Conservation (phyloP, 2,329 filamentous ascomycete genomes). For the Aspergillus vadensis region DNA sequence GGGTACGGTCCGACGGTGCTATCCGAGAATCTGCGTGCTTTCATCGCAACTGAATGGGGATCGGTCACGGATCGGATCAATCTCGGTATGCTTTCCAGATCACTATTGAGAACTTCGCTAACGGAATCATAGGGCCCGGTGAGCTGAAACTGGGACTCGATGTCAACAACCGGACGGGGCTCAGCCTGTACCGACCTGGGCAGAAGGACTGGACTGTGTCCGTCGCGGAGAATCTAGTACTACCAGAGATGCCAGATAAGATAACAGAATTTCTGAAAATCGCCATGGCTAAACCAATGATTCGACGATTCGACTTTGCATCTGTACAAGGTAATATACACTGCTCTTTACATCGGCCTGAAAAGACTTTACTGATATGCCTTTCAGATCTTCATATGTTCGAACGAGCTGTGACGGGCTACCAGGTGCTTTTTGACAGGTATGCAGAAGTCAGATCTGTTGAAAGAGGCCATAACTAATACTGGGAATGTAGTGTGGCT, state of each 20-base stretch:
- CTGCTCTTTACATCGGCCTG: neutral
- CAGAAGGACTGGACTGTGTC: constrained; percentile 78
- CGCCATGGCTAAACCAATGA: constrained; percentile 61
- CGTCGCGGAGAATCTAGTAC: constrained; percentile 67
- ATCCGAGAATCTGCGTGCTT: constrained; percentile 73
- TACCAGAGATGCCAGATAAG: constrained; percentile 63
- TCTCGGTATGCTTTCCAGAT: constrained; percentile 51
- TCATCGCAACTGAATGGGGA: constrained; percentile 74
- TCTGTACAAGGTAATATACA: constrained; percentile 47
- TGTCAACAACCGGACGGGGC: constrained; percentile 60
- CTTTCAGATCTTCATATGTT: constrained; percentile 71
- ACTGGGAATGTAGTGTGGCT: constrained; percentile 54
- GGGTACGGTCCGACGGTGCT: constrained; percentile 69
- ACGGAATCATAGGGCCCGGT: constrained; percentile 57
- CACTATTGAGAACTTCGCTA: constrained; percentile 12
- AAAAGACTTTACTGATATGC: constrained; percentile 16
- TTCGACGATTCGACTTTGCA: constrained; percentile 72
- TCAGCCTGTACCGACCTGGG: constrained; percentile 69
- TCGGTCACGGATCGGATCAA: constrained; percentile 84
- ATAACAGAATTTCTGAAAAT: constrained; percentile 65
- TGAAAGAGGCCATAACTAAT: neutral
- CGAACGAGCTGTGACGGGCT: constrained; percentile 77
- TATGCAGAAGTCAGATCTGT: constrained; percentile 25
- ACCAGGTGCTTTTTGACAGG: constrained; percentile 71
- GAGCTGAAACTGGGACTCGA: constrained; percentile 69